A percentile compares a stretch with the other conserved stretches of the same genome.
phyloP scores from a whole-genome alignment of 2,329 filamentous ascomycete genomes.

The Exophiala sideris region DNA sequence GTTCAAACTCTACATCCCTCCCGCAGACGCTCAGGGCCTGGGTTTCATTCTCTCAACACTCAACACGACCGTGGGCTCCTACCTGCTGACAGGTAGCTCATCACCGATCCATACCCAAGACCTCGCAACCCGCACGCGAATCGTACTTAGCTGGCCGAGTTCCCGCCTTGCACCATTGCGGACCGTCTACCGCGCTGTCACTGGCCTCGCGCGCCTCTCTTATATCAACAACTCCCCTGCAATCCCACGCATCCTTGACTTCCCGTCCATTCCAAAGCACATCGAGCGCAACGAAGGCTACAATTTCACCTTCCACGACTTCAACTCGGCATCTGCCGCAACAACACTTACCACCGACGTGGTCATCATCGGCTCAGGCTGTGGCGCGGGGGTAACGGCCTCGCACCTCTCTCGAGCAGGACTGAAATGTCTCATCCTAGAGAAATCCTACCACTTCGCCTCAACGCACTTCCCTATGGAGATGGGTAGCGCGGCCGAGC shows the following conservation, averaged over 20 bases:
- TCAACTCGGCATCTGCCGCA: constrained; percentile 51
- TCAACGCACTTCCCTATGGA: constrained; percentile 72
- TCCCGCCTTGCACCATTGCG: constrained; percentile 54
- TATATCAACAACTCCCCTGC: constrained; percentile 54
- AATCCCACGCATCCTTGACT: constrained; percentile 50
- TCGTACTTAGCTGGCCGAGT: constrained; percentile 52
- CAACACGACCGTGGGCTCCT: constrained; percentile 53
- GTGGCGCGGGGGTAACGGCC: constrained; percentile 70
- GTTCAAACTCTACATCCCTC: constrained; percentile 48
- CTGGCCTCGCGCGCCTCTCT: constrained; percentile 48
- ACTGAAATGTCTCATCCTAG: constrained; percentile 70
- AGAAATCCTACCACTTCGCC: constrained; percentile 76
- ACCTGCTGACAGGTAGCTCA: constrained; percentile 56
- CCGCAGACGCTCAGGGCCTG: constrained; percentile 49
- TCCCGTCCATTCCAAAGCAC: constrained; percentile 54
- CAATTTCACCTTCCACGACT: constrained; percentile 57
- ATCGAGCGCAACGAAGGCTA: constrained; percentile 51
- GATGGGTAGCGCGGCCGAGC: constrained; percentile 55
- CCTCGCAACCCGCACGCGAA: constrained; percentile 51
- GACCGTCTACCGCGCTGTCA: constrained; percentile 48
- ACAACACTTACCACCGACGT: constrained; percentile 69
- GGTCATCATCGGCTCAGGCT: constrained; percentile 81
- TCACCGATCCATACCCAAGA: constrained; percentile 55
- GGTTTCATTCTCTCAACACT: constrained; percentile 52
- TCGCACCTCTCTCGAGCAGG: constrained; percentile 52